phyloP scores from a whole-genome alignment of 2,329 filamentous ascomycete genomes.

The Capronia americana region DNA sequence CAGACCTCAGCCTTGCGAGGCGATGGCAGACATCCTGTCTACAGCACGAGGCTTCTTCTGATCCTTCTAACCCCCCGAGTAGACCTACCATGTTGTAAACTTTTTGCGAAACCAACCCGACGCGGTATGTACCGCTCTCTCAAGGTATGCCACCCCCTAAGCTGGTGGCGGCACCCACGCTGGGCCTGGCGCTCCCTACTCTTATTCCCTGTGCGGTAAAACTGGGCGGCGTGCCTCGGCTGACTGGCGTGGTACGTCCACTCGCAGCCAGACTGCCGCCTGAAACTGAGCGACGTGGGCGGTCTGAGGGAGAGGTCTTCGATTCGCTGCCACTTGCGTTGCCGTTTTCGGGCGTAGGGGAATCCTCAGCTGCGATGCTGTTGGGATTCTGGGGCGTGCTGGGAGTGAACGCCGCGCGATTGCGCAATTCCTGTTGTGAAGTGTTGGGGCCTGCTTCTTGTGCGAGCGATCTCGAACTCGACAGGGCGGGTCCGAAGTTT shows the following conservation, averaged over 20 bases:
- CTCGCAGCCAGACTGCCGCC: conserved; percentile 6
- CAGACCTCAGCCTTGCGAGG: no score
- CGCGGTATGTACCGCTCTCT: neutral
- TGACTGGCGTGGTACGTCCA: conserved; percentile 10
- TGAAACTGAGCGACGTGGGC: neutral
- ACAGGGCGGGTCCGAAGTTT: neutral
- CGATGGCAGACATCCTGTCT: no score
- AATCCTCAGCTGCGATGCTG: neutral
- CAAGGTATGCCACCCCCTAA: neutral
- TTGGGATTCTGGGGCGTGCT: neutral
- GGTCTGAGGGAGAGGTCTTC: neutral
- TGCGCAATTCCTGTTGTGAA: conserved; percentile 3
- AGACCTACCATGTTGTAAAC: neutral
- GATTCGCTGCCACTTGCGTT: conserved; percentile 3
- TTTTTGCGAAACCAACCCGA: neutral
- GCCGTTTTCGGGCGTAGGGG: neutral
- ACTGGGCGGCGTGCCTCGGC: conserved; percentile 16
- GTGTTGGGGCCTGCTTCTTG: neutral
- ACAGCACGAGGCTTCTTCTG: neutral
- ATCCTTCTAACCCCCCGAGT: neutral
- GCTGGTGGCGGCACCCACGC: conserved; percentile 23
- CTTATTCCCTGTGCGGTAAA: conserved; percentile 36
- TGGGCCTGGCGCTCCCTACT: conserved; percentile 36
- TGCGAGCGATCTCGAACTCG: conserved; percentile 2
- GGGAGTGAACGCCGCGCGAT: neutral